Evolutionary conservation across 1,284 basidiomycete genomes (phyloP).

Genomic region (Vanrija humicola): DNA sequence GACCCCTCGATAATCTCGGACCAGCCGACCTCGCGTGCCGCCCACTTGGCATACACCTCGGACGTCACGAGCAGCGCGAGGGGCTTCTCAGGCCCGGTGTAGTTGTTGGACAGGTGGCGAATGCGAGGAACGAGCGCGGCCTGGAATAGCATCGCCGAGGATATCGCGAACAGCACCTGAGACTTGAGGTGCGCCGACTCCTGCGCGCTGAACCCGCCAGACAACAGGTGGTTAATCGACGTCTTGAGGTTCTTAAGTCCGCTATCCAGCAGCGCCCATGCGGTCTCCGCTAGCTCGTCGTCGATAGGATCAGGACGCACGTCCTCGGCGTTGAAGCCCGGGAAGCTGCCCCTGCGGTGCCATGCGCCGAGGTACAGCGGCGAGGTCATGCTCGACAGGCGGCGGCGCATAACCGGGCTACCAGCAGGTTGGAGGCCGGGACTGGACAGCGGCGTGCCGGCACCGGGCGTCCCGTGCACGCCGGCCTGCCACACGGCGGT

Average conservation of each 20-base stretch:
- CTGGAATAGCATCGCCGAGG: constrained; percentile 36
- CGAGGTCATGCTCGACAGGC: constrained; percentile 31
- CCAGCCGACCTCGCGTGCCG: constrained; percentile 49
- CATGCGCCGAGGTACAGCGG: constrained; percentile 35
- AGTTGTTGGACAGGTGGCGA: not conserved
- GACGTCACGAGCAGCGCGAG: constrained; percentile 41
- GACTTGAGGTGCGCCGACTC: constrained; percentile 33
- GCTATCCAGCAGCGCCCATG: constrained; percentile 39
- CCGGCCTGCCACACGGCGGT: too few species aligned
- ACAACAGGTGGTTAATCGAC: constrained; percentile 21
- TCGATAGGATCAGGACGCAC: not conserved
- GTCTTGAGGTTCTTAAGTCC: constrained; percentile 43
- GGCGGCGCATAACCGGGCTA: constrained; percentile 6
- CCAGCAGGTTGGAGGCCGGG: too few species aligned
- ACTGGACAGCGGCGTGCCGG: too few species aligned
- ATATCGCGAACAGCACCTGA: constrained; percentile 36
- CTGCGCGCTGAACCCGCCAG: constrained; percentile 30
- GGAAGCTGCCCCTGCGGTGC: constrained; percentile 33
- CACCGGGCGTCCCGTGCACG: too few species aligned
- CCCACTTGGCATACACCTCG: constrained; percentile 49
- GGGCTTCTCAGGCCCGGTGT: constrained; percentile 23
- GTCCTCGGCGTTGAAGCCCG: not conserved
- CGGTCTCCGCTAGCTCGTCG: constrained; percentile 31
- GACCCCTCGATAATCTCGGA: constrained; percentile 45
- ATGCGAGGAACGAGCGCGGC: constrained; percentile 33